A percentile compares a stretch with the other conserved stretches of the same genome.
phyloP scores from a whole-genome alignment of 225 moss, liverwort and hornwort species.

The Sphagnum contortum region DNA sequence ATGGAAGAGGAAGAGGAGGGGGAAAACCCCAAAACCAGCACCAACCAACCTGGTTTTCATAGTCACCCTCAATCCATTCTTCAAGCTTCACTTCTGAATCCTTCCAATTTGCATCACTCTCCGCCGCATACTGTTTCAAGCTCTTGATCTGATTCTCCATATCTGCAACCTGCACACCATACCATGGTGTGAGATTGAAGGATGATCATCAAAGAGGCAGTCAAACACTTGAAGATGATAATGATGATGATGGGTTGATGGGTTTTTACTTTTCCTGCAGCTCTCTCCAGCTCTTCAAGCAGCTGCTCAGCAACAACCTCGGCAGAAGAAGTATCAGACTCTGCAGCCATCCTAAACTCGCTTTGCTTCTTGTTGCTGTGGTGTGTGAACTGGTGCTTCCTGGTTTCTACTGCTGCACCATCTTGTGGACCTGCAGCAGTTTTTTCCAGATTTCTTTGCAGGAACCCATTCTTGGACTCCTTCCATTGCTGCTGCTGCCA shows the following conservation, averaged over 20 bases:
- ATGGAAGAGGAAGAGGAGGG: background rate
- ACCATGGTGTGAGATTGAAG: background rate
- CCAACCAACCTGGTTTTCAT: constrained; percentile 29
- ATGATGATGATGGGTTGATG: background rate
- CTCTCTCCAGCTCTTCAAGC: constrained; percentile 56
- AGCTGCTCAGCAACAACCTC: constrained; percentile 51
- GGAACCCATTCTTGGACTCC: no score
- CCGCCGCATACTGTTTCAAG: constrained; percentile 43
- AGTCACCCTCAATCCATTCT: constrained; percentile 41
- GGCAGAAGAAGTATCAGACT: constrained; percentile 14
- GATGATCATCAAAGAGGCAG: background rate
- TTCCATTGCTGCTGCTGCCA: no score
- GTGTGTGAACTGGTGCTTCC: no score
- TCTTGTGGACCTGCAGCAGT: no score
- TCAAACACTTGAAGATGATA: constrained; percentile 2
- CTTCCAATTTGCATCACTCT: constrained; percentile 36
- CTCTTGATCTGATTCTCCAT: constrained; percentile 54
- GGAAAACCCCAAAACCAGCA: background rate
- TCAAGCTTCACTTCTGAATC: constrained; percentile 53
- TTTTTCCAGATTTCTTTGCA: no score
- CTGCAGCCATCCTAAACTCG: constrained; percentile 6
- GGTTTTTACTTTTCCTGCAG: constrained; percentile 38
- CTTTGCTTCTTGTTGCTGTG: no score
- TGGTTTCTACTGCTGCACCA: no score
- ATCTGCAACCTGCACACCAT: constrained; percentile 28